Conservation (phyloP, 73 alveolate genomes). For the Symbiodinium pilosum region DNA sequence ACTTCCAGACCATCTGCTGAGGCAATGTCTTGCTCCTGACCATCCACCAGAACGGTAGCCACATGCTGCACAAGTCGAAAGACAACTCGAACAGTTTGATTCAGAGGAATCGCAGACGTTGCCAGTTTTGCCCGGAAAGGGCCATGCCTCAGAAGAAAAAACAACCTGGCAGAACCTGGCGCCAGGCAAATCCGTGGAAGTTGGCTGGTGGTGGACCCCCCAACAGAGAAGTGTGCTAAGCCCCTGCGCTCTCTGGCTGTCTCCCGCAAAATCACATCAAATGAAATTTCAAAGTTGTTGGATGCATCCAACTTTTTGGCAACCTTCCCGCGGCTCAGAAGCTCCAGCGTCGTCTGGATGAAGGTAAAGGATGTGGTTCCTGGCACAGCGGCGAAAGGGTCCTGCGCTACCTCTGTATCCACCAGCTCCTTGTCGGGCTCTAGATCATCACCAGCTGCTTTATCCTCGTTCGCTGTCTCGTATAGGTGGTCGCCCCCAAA, state of each 20-base stretch:
- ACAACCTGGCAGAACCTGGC: constrained; percentile 15
- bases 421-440: neutral
- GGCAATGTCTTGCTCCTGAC: neutral
- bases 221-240: constrained; percentile 40
- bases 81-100: neutral
- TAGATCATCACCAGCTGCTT: too few relatives aligned
- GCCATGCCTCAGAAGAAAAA: constrained; percentile 24
- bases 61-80: neutral
- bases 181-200: constrained; percentile 65
- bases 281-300: constrained; percentile 35
- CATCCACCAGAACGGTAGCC: constrained; percentile 10
- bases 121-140: constrained; percentile 38
- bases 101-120: constrained; percentile 6
- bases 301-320: constrained; percentile 54
- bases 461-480: constrained; percentile 1
- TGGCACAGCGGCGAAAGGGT: constrained; percentile 35
- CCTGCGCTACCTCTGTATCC: constrained; percentile 7
- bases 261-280: neutral
- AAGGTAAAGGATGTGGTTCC: constrained; percentile 47
- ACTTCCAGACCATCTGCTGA: neutral
- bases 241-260: constrained; percentile 57
- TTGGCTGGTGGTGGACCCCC: constrained; percentile 41
- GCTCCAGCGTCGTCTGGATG: constrained; percentile 32
- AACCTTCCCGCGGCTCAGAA: constrained; percentile 28
- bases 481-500: neutral